phyloP scores from a whole-genome alignment of 2,329 filamentous ascomycete species.

The Exophiala viscosa region DNA sequence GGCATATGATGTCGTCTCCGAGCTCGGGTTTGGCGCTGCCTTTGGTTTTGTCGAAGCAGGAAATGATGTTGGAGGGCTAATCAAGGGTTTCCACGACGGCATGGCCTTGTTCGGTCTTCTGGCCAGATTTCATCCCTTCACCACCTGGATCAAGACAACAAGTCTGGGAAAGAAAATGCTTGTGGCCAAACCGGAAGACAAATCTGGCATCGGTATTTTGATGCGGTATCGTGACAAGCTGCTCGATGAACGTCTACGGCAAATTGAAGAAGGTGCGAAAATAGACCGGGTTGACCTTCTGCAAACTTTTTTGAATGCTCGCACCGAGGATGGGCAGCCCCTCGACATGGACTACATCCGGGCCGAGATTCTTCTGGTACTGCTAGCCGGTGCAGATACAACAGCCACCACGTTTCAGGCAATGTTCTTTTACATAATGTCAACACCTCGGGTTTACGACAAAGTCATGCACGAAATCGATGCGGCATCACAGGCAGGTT shows the following conservation, averaged over 20 bases:
- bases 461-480: conserved; percentile 49
- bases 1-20: conserved; percentile 57
- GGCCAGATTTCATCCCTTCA: conserved; percentile 52
- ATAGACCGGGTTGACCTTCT: conserved; percentile 50
- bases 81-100: conserved; percentile 54
- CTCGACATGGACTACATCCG: conserved; percentile 51
- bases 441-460: conserved; percentile 40
- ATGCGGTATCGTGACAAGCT: conserved; percentile 58
- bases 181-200: conserved; percentile 51
- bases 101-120: conserved; percentile 51
- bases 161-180: conserved; percentile 51
- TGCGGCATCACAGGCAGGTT: conserved; percentile 33
- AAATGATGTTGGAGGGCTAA: conserved; percentile 52
- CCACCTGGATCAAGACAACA: conserved; percentile 53
- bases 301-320: conserved; percentile 48
- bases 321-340: conserved; percentile 45
- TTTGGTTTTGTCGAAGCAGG: conserved; percentile 55
- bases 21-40: conserved; percentile 54
- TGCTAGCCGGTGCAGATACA: conserved; percentile 52
- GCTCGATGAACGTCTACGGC: conserved; percentile 46
- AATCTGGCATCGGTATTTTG: conserved; percentile 53
- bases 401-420: conserved; percentile 51
- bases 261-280: conserved; percentile 46
- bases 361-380: conserved; percentile 51
- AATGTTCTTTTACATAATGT: conserved; percentile 44